A percentile compares a stretch with the other conserved stretches of the same genome.
Evolutionary conservation across 2,329 filamentous ascomycete species (phyloP).

Genomic region (Nemania serpens): DNA sequence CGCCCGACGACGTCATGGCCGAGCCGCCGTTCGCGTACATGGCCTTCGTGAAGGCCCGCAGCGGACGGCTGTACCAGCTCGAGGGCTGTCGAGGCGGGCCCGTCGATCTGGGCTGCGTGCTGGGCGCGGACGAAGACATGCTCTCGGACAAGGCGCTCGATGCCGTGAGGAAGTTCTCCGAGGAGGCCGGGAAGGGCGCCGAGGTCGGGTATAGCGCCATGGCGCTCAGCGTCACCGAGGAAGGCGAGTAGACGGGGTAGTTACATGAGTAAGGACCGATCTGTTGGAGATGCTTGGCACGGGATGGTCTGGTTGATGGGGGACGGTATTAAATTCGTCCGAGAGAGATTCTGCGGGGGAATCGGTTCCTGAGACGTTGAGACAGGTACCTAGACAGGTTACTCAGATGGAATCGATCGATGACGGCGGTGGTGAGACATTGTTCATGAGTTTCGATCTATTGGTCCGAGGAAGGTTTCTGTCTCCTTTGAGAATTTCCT

Average conservation of each 20-base stretch:
- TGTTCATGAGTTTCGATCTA: no score
- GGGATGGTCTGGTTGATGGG: no score
- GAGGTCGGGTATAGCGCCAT: conserved; percentile 23
- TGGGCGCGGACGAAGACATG: conserved; percentile 22
- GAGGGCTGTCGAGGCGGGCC: conserved; percentile 24
- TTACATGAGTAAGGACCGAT: no score
- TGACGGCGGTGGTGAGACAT: no score
- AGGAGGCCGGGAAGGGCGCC: conserved; percentile 11
- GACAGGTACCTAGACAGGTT: no score
- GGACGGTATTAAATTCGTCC: no score
- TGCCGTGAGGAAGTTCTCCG: conserved; percentile 15
- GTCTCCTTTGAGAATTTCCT: no score
- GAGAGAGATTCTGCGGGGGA: no score
- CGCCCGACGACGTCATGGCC: conserved; percentile 11
- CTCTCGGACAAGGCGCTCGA: conserved; percentile 18
- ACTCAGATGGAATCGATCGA: no score
- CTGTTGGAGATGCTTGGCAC: no score
- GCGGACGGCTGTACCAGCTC: conserved; percentile 23
- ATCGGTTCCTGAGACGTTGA: no score
- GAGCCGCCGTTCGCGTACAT: conserved; percentile 20
- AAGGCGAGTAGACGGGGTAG: conserved; percentile 23
- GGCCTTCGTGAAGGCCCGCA: conserved; percentile 21
- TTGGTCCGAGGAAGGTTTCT: no score
- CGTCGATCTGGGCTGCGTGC: conserved; percentile 18
- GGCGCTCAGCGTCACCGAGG: conserved; percentile 18